Conservation (phyloP, 371 early-diverging fungal species). For the Mortierella sp. region DNA sequence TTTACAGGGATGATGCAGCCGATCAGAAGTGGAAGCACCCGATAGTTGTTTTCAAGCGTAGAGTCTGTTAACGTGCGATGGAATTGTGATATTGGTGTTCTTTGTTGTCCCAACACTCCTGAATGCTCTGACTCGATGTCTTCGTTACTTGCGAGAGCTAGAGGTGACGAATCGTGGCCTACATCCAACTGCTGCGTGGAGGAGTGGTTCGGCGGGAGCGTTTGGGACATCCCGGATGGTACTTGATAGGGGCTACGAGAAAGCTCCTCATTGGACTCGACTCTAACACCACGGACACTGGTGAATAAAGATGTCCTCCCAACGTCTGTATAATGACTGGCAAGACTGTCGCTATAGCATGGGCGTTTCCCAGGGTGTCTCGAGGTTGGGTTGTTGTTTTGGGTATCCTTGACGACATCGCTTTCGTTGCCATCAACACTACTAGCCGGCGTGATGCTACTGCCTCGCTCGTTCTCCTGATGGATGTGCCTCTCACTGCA, state of each 20-base stretch:
- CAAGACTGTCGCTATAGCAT: too few species aligned
- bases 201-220: background rate
- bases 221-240: background rate
- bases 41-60: slow-evolving; percentile 17
- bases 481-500: too few species aligned
- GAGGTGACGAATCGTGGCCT: background rate
- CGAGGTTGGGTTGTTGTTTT: too few species aligned
- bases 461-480: too few species aligned
- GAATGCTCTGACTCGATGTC: background rate
- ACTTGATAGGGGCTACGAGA: background rate
- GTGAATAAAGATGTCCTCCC: too few species aligned
- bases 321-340: too few species aligned
- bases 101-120: background rate
- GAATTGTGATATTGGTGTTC: background rate
- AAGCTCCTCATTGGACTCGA: background rate
- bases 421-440: too few species aligned
- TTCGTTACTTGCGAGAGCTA: background rate
- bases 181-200: background rate
- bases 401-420: too few species aligned
- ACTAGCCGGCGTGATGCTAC: too few species aligned
- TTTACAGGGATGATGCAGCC: slow-evolving; percentile 50
- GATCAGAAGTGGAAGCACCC: slow-evolving; percentile 36
- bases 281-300: too few species aligned
- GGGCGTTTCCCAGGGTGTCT: too few species aligned
- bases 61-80: background rate